These are phyloP conservation scores for Aspergillus hortae DNA, from an alignment of 2,329 filamentous ascomycete genomes.

Conservation along the genomic window DNA sequence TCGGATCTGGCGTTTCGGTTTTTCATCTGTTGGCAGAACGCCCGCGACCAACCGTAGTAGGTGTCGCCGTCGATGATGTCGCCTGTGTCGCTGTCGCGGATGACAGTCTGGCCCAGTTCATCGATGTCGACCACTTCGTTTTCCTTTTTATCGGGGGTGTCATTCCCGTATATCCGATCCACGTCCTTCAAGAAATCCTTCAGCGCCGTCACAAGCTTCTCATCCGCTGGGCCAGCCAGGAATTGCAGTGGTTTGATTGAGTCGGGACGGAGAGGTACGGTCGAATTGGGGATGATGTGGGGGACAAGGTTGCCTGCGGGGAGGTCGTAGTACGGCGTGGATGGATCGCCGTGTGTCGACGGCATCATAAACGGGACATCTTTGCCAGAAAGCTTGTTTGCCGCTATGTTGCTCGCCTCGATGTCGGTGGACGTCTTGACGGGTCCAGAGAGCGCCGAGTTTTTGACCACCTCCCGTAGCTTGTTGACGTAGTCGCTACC, in stretches of 20 bases:
- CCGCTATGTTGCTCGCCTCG: slow-evolving; percentile 24
- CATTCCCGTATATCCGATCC: slow-evolving; percentile 62
- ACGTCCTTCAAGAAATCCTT: slow-evolving; percentile 67
- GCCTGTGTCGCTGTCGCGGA: slow-evolving; percentile 63
- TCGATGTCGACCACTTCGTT: slow-evolving; percentile 62
- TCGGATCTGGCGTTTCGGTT: slow-evolving; percentile 27
- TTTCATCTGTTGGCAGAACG: slow-evolving; percentile 80
- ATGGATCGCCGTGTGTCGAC: slow-evolving; percentile 69
- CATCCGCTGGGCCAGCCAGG: slow-evolving; percentile 63
- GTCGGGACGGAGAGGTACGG: slow-evolving; percentile 67
- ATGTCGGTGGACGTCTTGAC: slow-evolving; percentile 26
- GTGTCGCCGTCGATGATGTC: slow-evolving; percentile 65
- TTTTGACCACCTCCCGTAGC: slow-evolving; percentile 57
- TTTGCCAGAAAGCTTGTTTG: slow-evolving; percentile 42
- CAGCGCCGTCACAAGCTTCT: slow-evolving; percentile 64
- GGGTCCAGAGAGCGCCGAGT: slow-evolving; percentile 34
- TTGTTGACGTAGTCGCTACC: slow-evolving; percentile 51
- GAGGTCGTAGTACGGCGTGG: slow-evolving; percentile 74
- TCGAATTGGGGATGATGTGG: slow-evolving; percentile 72
- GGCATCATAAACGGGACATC: slow-evolving; percentile 68
- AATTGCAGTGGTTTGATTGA: slow-evolving; percentile 71
- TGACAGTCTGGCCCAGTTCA: slow-evolving; percentile 67
- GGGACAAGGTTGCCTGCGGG: slow-evolving; percentile 79
- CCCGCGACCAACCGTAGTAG: slow-evolving; percentile 83
- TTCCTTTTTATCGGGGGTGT: slow-evolving; percentile 45